Evolutionary conservation across 1,284 basidiomycete species (phyloP).

Genomic region (Blastosporella zonata): DNA sequence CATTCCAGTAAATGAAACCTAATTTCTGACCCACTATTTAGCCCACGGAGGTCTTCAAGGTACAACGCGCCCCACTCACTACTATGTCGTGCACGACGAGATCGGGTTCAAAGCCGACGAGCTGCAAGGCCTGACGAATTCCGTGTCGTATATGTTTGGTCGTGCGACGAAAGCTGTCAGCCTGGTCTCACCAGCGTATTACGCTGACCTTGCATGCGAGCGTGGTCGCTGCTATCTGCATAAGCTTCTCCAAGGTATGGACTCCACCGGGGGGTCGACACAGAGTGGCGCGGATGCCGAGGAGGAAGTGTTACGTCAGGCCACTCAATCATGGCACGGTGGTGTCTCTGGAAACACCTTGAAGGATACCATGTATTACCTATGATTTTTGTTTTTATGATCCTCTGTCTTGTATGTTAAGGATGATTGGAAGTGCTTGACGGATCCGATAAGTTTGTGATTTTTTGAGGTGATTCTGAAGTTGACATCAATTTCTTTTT

Average conservation of each 20-base stretch:
- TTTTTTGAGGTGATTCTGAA: too few relatives aligned
- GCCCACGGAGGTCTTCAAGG: slow-evolving; percentile 67
- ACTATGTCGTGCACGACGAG: slow-evolving; percentile 74
- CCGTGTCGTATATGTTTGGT: slow-evolving; percentile 72
- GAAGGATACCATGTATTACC: slow-evolving; percentile 70
- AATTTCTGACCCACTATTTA: slow-evolving; percentile 19
- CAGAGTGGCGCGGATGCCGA: slow-evolving; percentile 40
- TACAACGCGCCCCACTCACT: slow-evolving; percentile 71
- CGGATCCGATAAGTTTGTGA: too few relatives aligned
- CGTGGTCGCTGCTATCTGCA: slow-evolving; percentile 74
- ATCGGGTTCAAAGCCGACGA: slow-evolving; percentile 65
- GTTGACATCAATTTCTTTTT: too few relatives aligned
- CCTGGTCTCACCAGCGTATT: slow-evolving; percentile 75
- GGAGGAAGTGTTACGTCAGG: slow-evolving; percentile 53
- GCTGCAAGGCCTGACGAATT: slow-evolving; percentile 60
- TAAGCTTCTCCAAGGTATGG: slow-evolving; percentile 57
- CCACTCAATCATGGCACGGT: slow-evolving; percentile 48
- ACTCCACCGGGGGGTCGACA: slow-evolving; percentile 33
- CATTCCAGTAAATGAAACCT: background rate
- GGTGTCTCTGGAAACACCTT: slow-evolving; percentile 51
- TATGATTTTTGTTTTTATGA: too few relatives aligned
- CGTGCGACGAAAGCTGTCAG: slow-evolving; percentile 80
- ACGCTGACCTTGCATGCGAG: slow-evolving; percentile 75
- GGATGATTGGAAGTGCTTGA: too few relatives aligned
- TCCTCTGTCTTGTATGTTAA: too few relatives aligned